Evolutionary conservation across 2,329 filamentous ascomycete genomes (phyloP).

Genomic region (Fusarium torreyae): DNA sequence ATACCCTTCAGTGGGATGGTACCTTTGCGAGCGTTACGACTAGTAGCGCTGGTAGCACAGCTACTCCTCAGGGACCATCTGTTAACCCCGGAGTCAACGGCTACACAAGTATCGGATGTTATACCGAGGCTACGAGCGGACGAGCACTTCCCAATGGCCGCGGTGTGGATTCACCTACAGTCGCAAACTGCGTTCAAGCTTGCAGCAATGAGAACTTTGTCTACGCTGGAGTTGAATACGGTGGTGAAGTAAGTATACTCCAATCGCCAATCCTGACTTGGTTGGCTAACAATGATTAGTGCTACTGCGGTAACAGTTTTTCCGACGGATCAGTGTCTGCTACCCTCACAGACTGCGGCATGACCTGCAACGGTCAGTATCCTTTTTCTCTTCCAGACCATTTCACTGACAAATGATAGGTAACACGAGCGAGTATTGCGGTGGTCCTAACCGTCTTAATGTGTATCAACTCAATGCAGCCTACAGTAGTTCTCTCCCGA

Average conservation of each 20-base stretch:
- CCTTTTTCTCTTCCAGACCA: background rate
- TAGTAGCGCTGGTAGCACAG: background rate
- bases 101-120: conserved; percentile 58
- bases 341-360: conserved; percentile 52
- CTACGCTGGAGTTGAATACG: conserved; percentile 58
- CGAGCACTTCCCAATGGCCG: conserved; percentile 53
- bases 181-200: conserved; percentile 53
- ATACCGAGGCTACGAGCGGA: conserved; percentile 53
- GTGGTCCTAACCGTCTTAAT: conserved; percentile 55
- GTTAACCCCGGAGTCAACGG: conserved; percentile 58
- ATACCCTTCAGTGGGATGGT: conserved; percentile 49
- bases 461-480: conserved; percentile 51
- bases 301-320: conserved; percentile 56
- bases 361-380: conserved; percentile 53
- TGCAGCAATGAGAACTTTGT: conserved; percentile 51
- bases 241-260: conserved; percentile 52
- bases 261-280: fast-evolving
- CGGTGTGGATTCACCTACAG: conserved; percentile 49
- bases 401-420: conserved; percentile 32
- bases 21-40: conserved; percentile 14
- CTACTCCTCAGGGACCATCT: conserved; percentile 31
- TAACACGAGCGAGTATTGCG: conserved; percentile 57
- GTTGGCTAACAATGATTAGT: conserved; percentile 32
- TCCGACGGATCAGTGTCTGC: conserved; percentile 50
- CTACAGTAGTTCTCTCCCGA: conserved; percentile 13